Percentiles rank a stretch among this genome's conserved stretches.
These are phyloP conservation scores for Saitozyma podzolica DNA, from an alignment of 768 basidiomycete species.

Conservation along the genomic window DNA sequence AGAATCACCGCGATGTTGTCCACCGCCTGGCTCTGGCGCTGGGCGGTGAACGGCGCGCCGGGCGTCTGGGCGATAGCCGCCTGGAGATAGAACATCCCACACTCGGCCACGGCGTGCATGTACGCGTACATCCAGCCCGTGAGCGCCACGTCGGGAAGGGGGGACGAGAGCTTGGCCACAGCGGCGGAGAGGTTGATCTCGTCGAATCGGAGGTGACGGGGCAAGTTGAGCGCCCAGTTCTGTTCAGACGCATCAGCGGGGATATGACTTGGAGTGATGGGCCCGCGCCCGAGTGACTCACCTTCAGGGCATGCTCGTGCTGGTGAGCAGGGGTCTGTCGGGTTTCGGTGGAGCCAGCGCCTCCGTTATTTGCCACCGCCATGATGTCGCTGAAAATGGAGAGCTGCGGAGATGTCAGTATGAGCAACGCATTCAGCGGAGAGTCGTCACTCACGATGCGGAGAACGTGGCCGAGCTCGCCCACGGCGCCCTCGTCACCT, in stretches of 20 bases:
- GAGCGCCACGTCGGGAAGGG: slow-evolving; percentile 29
- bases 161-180: slow-evolving; percentile 29
- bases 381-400: slow-evolving; percentile 48
- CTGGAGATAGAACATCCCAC: slow-evolving; percentile 51
- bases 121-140: slow-evolving; percentile 46
- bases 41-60: slow-evolving; percentile 28
- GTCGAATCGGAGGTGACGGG: slow-evolving; percentile 44
- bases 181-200: slow-evolving; percentile 37
- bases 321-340: slow-evolving; percentile 12
- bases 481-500: slow-evolving; percentile 39
- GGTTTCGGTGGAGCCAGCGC: slow-evolving; percentile 7
- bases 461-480: slow-evolving; percentile 49
- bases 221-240: slow-evolving; percentile 46
- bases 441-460: slow-evolving; percentile 40
- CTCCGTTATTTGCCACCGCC: slow-evolving; percentile 31
- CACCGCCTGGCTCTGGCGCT: slow-evolving; percentile 47
- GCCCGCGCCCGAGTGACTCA: slow-evolving; percentile 6
- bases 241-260: slow-evolving; percentile 16
- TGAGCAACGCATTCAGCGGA: not conserved
- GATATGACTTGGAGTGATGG: not conserved
- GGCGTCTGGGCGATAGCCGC: slow-evolving; percentile 36
- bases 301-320: slow-evolving; percentile 41
- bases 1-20: slow-evolving; percentile 49
- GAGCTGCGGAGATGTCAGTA: slow-evolving; percentile 19
- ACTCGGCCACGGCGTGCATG: slow-evolving; percentile 51